Evolutionary conservation across 257 asterid genomes (phyloP), one percentile per base, ranked within the genome.

Genomic region (Gardenia jasminoides): DNA sequence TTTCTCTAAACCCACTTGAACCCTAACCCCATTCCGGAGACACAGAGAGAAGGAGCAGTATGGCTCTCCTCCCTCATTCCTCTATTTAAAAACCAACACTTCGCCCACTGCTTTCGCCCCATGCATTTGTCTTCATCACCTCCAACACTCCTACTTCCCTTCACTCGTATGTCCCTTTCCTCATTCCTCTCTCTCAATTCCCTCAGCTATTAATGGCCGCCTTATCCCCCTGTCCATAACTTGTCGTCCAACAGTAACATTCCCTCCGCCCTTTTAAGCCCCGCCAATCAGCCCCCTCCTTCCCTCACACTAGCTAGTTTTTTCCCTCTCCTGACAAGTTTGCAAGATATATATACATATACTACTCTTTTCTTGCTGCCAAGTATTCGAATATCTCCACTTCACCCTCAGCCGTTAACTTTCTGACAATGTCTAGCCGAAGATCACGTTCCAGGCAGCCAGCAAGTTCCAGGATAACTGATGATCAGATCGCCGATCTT

Each of bases 401-500:
- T 59, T 24, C 79, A 72, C 47, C 54, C 20, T 36, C 41, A 30
- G 58, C 52, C 28, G 7, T 20, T 46, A 36, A 10, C 36, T 13
- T 62, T 31, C 83, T 67, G 58, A 86, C 71, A 87, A 94, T 94
- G 99, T 94, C 99, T 77, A 90, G 94, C 95, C 79, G 99, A 86
- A 88, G 99, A 83, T 88, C 98, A 17, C 95, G 92, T 79, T 89
- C 98, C 26, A 86, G 96, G 74, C 96, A 86, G 70, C 87, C 98
- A n/a, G 92, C 90, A 26, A 80, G 50, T 67, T 83, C 98, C 6
- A 78, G 94, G 83, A 93, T 94, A 64, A 89, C 89, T 72, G 99
- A 94, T 62, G 99, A 93, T 61, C 98, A 93, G 88, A 90, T 94
- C 36, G 88, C 96, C 24, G 98, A 93, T 81, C 97, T 94, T 24